Conservation (phyloP, 2,329 filamentous ascomycete species). For the Phoma herbarum region DNA sequence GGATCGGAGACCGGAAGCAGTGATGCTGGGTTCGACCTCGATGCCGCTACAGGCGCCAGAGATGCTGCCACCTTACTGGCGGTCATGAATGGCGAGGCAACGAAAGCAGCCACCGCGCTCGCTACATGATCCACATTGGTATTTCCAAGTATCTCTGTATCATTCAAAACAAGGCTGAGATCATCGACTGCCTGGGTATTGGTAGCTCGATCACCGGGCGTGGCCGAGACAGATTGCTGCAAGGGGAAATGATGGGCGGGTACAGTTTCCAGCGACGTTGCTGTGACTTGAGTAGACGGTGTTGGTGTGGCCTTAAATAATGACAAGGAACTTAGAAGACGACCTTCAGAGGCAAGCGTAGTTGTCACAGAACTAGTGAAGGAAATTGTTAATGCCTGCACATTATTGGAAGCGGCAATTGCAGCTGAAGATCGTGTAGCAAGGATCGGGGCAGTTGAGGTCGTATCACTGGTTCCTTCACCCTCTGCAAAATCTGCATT, state of each 20-base stretch:
- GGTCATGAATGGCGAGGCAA: not conserved
- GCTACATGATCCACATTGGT: not conserved
- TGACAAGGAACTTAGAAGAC: not conserved
- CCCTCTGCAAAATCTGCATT: not conserved
- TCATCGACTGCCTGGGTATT: not conserved
- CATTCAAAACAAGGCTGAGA: not conserved
- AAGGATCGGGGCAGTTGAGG: not conserved
- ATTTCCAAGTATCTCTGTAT: not conserved
- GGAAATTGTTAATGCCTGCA: not conserved
- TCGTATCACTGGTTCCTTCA: not conserved
- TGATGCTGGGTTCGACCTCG: not conserved
- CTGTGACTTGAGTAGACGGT: not conserved
- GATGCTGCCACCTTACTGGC: not conserved
- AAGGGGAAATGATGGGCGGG: not conserved
- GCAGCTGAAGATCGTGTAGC: not conserved
- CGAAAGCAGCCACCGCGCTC: not conserved
- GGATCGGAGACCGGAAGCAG: not conserved
- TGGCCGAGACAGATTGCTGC: not conserved
- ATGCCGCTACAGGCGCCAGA: not conserved
- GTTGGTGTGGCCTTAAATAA: not conserved
- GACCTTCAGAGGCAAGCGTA: not conserved
- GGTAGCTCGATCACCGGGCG: not conserved
- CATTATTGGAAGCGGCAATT: not conserved
- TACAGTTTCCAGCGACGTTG: not conserved
- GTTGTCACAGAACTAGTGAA: not conserved